Conservation (phyloP, 2,329 filamentous ascomycete species). For the Hypoxylon sp. region DNA sequence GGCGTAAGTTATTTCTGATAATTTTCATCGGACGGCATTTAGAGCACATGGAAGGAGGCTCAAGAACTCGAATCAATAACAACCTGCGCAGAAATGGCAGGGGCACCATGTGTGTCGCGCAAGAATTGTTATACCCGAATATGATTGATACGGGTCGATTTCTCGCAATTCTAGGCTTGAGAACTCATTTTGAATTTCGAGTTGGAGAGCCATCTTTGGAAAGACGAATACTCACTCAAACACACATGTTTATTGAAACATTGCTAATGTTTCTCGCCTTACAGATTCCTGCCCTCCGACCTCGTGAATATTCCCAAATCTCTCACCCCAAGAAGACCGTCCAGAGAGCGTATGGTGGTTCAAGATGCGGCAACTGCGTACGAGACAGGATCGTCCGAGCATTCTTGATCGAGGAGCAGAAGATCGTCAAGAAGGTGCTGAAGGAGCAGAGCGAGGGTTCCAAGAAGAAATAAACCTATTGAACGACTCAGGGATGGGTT, state of each 20-base stretch:
- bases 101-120: not conserved
- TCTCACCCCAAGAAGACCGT: conserved; percentile 99
- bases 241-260: not conserved
- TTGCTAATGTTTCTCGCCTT: conserved; percentile 51
- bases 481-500: conserved; percentile 52
- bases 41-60: not conserved
- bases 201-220: not conserved
- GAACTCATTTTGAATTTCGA: not conserved
- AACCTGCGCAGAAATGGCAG: not conserved
- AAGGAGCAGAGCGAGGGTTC: conserved; percentile 91
- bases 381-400: conserved; percentile 97
- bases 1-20: conserved; percentile 80
- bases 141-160: not conserved
- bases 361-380: conserved; percentile 98
- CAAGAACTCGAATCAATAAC: conserved; percentile 10
- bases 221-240: conserved; percentile 5
- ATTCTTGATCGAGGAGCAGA: conserved; percentile 99
- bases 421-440: conserved; percentile 99
- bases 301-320: conserved; percentile 96
- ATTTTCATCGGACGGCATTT: conserved; percentile 7
- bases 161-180: not conserved
- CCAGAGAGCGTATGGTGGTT: conserved; percentile 97
- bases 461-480: conserved; percentile 76
- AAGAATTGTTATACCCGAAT: not conserved
- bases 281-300: conserved; percentile 94